Evolutionary conservation across 108 stramenopile genomes (phyloP), one percentile per base, ranked within the genome.

Genomic region (Tribonema minus): DNA sequence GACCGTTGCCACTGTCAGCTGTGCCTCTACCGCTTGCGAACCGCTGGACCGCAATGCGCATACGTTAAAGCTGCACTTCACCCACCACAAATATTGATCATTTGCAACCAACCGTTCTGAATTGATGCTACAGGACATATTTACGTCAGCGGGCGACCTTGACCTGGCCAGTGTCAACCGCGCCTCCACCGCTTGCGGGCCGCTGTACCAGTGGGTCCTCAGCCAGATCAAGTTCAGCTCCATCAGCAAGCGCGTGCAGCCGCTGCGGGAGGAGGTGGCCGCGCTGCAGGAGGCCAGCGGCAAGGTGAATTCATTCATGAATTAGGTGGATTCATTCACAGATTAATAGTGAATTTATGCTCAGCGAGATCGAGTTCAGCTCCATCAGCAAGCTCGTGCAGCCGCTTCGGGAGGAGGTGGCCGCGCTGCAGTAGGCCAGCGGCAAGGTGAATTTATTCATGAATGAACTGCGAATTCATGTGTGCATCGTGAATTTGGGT

Each of bases 401-500:
- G 72, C 99, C 99, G 20, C 87, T 99, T 35, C 88, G 96, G 23
- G 94, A 94, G 66, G 97, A 98, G 86, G 95, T 98, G 29, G 93
- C 91, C 37, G 82, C 58, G 2, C 68, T 83, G 70, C 75, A 83
- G 54, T n/a, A 38, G 12, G 82, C 67, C 58, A 70, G 69, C 39
- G 68, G 68, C 37, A 70, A 54, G 70, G 62, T 76, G 28, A n/a
- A 9, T 61, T 28, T n/a, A 61, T 61, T n/a, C n/a, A n/a, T n/a
- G n/a, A n/a, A n/a, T n/a, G n/a, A n/a, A n/a, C n/a, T n/a, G n/a
- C n/a, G n/a, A n/a, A n/a, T n/a, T n/a, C n/a, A n/a, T n/a, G n/a
- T n/a, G n/a, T n/a, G n/a, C n/a, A n/a, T n/a, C n/a, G n/a, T n/a
- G n/a, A n/a, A n/a, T n/a, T n/a, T n/a, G n/a, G n/a, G n/a, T n/a